Percentiles rank a stretch among this genome's conserved stretches.
Conservation (phyloP, 169 alveolate genomes). For the Cryptosporidium meleagridis region DNA sequence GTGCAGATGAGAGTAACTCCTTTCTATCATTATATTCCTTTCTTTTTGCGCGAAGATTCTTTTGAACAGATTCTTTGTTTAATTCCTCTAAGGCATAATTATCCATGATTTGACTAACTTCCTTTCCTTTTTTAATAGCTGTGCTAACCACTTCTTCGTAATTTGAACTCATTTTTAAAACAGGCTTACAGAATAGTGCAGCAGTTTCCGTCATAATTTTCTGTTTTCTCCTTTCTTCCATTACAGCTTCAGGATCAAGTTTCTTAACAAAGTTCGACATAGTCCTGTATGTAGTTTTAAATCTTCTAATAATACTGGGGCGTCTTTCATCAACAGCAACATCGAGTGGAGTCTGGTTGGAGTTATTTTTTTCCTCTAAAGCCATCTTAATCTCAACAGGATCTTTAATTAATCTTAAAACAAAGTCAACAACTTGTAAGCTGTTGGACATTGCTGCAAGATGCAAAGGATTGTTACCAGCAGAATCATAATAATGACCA, state of each 20-base stretch:
- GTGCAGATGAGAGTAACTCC: not conserved
- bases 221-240: slow-evolving; percentile 37
- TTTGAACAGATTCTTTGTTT: slow-evolving; percentile 11
- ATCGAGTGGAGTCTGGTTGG: slow-evolving; percentile 61
- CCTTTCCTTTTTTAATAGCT: slow-evolving; percentile 41
- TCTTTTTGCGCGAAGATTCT: slow-evolving; percentile 34
- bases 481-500: slow-evolving; percentile 59
- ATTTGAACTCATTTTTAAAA: slow-evolving; percentile 8
- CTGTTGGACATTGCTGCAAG: slow-evolving; percentile 66
- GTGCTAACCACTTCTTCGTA: slow-evolving; percentile 8
- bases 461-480: slow-evolving; percentile 67
- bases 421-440: slow-evolving; percentile 70
- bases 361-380: slow-evolving; percentile 38
- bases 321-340: slow-evolving; percentile 70
- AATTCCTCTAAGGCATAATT: slow-evolving; percentile 21
- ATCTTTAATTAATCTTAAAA: slow-evolving; percentile 62
- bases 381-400: slow-evolving; percentile 67
- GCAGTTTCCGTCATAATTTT: slow-evolving; percentile 65
- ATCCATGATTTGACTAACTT: not conserved
- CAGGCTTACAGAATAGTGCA: slow-evolving; percentile 70
- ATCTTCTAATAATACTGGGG: slow-evolving; percentile 66
- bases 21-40: slow-evolving; percentile 4
- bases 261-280: slow-evolving; percentile 70
- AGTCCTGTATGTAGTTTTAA: slow-evolving; percentile 61
- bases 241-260: slow-evolving; percentile 44